Evolutionary conservation across 2,329 filamentous ascomycete genomes (phyloP), one percentile per base, ranked within the genome.

Genomic region (Huntiella bhutanensis): DNA sequence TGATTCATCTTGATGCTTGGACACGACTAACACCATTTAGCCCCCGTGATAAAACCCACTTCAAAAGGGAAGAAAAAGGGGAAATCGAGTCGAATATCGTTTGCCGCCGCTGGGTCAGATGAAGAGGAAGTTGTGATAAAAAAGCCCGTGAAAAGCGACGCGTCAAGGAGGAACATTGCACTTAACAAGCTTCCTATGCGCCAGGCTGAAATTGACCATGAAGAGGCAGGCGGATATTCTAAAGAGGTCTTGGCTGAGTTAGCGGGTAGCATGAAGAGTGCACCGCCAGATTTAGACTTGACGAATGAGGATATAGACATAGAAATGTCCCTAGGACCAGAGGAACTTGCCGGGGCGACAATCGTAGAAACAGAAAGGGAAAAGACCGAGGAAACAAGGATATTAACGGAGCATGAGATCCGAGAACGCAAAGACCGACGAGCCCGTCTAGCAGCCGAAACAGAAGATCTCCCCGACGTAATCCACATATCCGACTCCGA

Each of bases 381-480:
- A 49, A 57, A 48, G 54, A 42, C 53, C 39, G 13, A 10, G 4
- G 54, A 51, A 16, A 67, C 68, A 2, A 52, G 66, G 4, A 86
- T 95, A 52, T 77, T 88, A 3, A 86, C 80, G 2, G 81, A 87
- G 51, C 75, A 81, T 2, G 83, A 95, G 57, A 93, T 96, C 43
- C 73, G 73, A 22, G 87, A 93, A 62, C 92, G 87, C 65, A 96
- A 95, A 61, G 82, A 85, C 50, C 75, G 91, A 2, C 75, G 88
- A 12, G 80, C 81, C n/a, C 77, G 88, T 1, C 61, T 92, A 8
- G 87, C 86, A 0, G 70, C 76, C 45, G 77, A 52, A 44, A 51
- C 86, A 55, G 64, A 73, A 52, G 62, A 82, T 42, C 75, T 79
- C 46, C 28, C 10, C 17, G 48, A 43, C 40, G 82, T 75, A 55